Evolutionary conservation across 257 asterid genomes (phyloP).

Genomic region (Coffea eugenioides): DNA sequence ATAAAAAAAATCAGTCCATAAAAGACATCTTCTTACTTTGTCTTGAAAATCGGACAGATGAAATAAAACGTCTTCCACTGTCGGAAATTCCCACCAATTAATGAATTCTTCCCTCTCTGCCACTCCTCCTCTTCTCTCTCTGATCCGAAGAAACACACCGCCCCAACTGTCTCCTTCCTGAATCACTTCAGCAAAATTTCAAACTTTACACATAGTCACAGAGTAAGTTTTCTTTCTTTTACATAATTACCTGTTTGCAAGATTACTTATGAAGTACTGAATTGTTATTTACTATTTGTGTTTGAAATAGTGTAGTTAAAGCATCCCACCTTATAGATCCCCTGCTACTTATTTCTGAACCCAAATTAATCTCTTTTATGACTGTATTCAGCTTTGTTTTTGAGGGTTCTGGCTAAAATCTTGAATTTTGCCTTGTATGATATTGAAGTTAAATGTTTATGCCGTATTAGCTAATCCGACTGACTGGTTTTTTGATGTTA

Average conservation of each 20-base stretch:
- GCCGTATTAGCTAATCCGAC: conserved; percentile 2
- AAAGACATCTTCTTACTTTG: not conserved
- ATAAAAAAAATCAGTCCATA: too few relatives aligned
- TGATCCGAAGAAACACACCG: not conserved
- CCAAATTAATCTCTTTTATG: not conserved
- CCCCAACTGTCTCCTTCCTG: not conserved
- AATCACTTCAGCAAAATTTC: not conserved
- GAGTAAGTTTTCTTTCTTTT: not conserved
- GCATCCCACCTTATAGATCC: conserved; percentile 1
- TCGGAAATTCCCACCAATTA: conserved; percentile 4
- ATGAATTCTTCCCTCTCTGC: not conserved
- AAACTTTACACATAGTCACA: not conserved
- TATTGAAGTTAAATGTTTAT: not conserved
- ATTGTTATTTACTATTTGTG: not conserved
- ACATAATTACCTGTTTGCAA: not conserved
- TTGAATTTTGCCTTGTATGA: conserved; percentile 1
- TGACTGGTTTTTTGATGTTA: not conserved
- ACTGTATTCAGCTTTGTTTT: not conserved
- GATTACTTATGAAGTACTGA: not conserved
- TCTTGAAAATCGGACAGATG: not conserved
- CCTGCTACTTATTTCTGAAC: not conserved
- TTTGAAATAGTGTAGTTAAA: not conserved
- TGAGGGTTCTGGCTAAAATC: conserved; percentile 3
- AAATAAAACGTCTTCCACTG: not conserved
- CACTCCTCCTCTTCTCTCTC: not conserved